Conservation (phyloP, 345 rosid genomes). For the Orychophragmus violaceus region DNA sequence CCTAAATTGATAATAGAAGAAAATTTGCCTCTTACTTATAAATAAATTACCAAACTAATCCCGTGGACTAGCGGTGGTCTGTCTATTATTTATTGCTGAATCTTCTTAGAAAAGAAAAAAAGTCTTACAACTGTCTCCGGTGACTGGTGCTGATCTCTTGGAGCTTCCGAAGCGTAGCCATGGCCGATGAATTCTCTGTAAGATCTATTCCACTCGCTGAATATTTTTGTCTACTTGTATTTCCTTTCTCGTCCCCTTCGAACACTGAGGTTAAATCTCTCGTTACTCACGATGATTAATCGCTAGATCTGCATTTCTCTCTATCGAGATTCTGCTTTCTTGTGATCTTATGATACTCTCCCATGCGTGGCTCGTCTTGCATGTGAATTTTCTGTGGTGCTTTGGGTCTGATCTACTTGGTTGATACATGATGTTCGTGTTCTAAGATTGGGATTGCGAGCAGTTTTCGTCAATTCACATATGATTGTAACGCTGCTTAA, state of each 20-base stretch:
- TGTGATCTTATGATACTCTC: background rate
- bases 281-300: constrained; percentile 5
- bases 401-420: background rate
- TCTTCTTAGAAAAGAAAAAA: background rate
- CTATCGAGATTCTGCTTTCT: background rate
- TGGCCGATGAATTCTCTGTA: constrained; percentile 33
- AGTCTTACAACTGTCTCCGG: constrained; percentile 11
- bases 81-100: background rate
- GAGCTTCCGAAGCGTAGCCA: constrained; percentile 12
- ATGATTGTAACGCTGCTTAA: background rate
- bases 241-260: background rate
- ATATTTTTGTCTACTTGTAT: background rate
- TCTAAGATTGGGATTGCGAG: constrained; percentile 2
- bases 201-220: background rate
- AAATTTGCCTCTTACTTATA: background rate
- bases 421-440: background rate
- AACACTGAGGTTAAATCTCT: background rate
- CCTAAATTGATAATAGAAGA: background rate
- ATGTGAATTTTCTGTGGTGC: background rate
- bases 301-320: constrained; percentile 24
- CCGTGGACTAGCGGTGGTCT: constrained; percentile 8
- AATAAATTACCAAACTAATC: background rate
- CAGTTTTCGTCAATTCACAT: background rate
- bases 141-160: constrained; percentile 11
- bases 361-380: background rate